phyloP scores from a whole-genome alignment of 2,329 filamentous ascomycete species.

The Dichotomopilus funicola region DNA sequence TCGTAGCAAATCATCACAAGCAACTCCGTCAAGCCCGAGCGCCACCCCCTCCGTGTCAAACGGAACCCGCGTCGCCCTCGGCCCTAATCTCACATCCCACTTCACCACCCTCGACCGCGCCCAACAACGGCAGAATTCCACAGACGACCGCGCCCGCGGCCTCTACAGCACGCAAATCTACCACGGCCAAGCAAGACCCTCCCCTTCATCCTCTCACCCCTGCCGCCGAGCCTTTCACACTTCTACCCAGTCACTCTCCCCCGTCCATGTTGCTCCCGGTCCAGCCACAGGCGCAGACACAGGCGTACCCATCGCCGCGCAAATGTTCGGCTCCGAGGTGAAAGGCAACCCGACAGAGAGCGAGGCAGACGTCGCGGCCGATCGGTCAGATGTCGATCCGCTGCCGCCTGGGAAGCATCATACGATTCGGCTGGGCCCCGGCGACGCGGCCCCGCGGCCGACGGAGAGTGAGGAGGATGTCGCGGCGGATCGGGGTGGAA shows the following conservation, averaged over 20 bases:
- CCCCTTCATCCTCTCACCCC: neutral
- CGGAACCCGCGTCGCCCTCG: neutral
- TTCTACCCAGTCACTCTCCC: neutral
- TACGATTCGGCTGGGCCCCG: conserved; percentile 16
- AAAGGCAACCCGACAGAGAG: conserved; percentile 23
- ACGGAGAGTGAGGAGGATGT: conserved; percentile 22
- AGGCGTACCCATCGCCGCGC: conserved; percentile 6
- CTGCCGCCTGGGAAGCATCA: conserved; percentile 18
- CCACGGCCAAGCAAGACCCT: conserved; percentile 9
- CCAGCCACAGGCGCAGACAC: conserved; percentile 7
- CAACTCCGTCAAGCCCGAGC: too few relatives aligned
- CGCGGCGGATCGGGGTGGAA: conserved; percentile 3
- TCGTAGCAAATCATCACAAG: neutral
- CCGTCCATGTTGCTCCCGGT: neutral
- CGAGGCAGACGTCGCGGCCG: conserved; percentile 23
- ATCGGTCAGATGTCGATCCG: conserved; percentile 21
- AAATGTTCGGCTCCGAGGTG: conserved; percentile 18
- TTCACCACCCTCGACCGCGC: neutral
- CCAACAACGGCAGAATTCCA: neutral
- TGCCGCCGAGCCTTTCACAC: neutral
- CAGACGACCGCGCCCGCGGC: conserved; percentile 5
- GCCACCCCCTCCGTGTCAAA: neutral
- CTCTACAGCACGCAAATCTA: conserved; percentile 17
- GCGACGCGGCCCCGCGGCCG: conserved; percentile 13
- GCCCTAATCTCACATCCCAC: neutral